phyloP scores from a whole-genome alignment of 768 basidiomycete genomes.

The Panaeolus cyanescens region DNA sequence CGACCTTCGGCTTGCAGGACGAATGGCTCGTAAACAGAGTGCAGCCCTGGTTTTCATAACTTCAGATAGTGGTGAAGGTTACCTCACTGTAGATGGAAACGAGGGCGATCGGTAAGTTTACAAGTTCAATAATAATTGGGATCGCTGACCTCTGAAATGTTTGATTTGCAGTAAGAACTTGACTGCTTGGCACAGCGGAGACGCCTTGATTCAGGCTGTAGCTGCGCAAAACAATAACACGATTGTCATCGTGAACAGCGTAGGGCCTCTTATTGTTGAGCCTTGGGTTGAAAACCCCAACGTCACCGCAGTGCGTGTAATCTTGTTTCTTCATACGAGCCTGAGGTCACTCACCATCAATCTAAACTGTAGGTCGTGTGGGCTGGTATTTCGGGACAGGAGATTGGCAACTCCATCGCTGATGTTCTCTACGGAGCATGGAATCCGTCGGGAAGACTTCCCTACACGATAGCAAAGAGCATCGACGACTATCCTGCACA shows the following conservation, averaged over 20 bases:
- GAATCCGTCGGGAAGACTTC: conserved; percentile 70
- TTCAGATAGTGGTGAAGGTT: conserved; percentile 83
- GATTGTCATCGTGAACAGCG: conserved; percentile 67
- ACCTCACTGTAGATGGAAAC: conserved; percentile 81
- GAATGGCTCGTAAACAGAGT: conserved; percentile 48
- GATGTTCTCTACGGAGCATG: conserved; percentile 72
- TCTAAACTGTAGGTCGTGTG: conserved; percentile 56
- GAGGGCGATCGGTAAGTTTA: conserved; percentile 65
- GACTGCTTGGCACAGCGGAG: conserved; percentile 58
- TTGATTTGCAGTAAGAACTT: conserved; percentile 11
- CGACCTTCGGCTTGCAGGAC: conserved; percentile 52
- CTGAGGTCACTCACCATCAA: too few relatives aligned
- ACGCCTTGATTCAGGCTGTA: conserved; percentile 69
- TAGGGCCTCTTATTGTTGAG: conserved; percentile 61
- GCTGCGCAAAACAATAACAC: conserved; percentile 70
- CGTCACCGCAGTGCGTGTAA: conserved; percentile 64
- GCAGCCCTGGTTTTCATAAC: conserved; percentile 82
- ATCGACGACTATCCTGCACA: conserved; percentile 59
- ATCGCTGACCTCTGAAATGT: not conserved
- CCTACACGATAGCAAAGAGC: conserved; percentile 74
- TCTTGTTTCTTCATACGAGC: too few relatives aligned
- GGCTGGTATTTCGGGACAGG: conserved; percentile 70
- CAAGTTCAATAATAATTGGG: not conserved
- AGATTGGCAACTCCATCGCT: conserved; percentile 68
- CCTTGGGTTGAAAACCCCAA: conserved; percentile 76